phyloP scores from a whole-genome alignment of 108 stramenopile genomes.

The Discostella pseudostelligera region DNA sequence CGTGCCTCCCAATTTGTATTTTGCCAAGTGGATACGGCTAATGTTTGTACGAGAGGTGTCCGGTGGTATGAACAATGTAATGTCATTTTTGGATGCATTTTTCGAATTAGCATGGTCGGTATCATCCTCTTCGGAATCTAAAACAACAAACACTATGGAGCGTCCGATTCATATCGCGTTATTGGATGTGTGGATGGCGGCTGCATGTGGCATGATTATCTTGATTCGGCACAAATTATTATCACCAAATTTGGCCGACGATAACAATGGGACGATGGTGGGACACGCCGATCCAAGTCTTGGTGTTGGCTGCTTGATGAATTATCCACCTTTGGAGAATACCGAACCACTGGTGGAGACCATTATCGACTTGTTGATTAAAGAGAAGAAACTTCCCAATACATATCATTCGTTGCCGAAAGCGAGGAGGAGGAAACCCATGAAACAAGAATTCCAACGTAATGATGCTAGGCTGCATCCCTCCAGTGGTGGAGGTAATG shows the following conservation, averaged over 20 bases:
- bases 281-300: constrained; percentile 48
- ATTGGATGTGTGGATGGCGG: constrained; percentile 64
- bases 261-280: constrained; percentile 28
- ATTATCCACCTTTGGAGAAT: constrained; percentile 60
- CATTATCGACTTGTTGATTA: constrained; percentile 42
- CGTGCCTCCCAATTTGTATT: constrained; percentile 52
- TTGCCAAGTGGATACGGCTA: constrained; percentile 74
- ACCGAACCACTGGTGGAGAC: constrained; percentile 45
- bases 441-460: background rate
- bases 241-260: constrained; percentile 36
- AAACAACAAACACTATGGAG: too few relatives aligned
- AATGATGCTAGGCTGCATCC: too few relatives aligned
- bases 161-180: constrained; percentile 38
- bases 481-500: too few relatives aligned
- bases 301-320: constrained; percentile 62
- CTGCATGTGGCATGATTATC: constrained; percentile 68
- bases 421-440: background rate
- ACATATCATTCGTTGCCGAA: background rate
- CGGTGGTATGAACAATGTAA: constrained; percentile 37
- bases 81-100: constrained; percentile 58
- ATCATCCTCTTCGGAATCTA: constrained; percentile 17
- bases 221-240: constrained; percentile 52
- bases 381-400: constrained; percentile 26
- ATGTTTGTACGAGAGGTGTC: constrained; percentile 74
- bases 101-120: constrained; percentile 44